Conservation (phyloP, 1,284 basidiomycete genomes). For the Flammula alnicola region DNA sequence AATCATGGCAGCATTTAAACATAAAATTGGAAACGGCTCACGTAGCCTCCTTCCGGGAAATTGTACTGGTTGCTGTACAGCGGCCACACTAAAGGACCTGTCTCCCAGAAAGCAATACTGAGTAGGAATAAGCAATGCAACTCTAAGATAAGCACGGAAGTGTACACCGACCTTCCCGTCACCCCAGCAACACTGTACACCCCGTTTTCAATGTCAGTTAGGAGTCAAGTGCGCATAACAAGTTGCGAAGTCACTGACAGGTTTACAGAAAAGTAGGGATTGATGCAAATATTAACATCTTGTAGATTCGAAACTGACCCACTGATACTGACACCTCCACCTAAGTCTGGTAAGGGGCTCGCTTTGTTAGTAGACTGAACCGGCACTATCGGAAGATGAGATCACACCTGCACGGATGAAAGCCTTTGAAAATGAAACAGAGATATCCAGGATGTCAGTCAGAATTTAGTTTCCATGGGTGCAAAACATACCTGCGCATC, state of each 20-base stretch:
- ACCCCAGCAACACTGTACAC: slow-evolving; percentile 1
- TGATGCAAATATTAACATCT: slow-evolving; percentile 2
- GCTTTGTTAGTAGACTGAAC: background rate
- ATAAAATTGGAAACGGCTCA: too few species aligned
- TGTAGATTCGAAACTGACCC: slow-evolving; percentile 3
- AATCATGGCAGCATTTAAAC: too few species aligned
- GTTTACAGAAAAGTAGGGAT: slow-evolving; percentile 4
- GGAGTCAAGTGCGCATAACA: too few species aligned
- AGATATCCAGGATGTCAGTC: background rate
- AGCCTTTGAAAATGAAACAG: too few species aligned
- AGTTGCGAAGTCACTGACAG: too few species aligned
- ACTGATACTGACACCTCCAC: slow-evolving; percentile 3
- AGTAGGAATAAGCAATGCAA: background rate
- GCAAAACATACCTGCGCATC: slow-evolving; percentile 13
- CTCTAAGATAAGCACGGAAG: background rate
- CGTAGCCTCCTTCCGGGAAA: slow-evolving; percentile 4
- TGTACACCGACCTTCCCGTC: slow-evolving; percentile 1
- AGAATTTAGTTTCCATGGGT: background rate
- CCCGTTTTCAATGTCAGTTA: too few species aligned
- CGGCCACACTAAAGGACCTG: slow-evolving; percentile 6
- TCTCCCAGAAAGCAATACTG: slow-evolving; percentile 7
- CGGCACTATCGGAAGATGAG: background rate
- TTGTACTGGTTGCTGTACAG: slow-evolving; percentile 3
- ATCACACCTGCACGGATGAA: slow-evolving; percentile 7
- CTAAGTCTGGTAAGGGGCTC: background rate